Evolutionary conservation across 1,139 yeast species (phyloP), one percentile per base, ranked within the genome.

Genomic region (Pichia terricola): DNA sequence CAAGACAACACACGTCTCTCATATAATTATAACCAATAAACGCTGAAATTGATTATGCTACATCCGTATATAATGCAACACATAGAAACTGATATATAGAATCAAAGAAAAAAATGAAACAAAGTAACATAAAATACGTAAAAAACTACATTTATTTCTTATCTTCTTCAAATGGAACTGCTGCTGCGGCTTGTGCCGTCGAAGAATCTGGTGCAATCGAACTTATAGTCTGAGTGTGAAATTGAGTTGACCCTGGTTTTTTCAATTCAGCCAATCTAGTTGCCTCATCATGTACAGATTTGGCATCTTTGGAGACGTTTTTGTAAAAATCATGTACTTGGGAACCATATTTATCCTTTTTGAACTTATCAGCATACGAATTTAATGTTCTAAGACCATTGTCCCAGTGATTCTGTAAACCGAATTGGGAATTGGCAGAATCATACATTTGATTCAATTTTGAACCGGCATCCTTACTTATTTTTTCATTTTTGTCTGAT

Each of bases 261-360:
- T 79, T 75, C 58, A 80, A 59, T 41, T 75, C 79, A 27, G 82
- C 82, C 58, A 83, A 69, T 56, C 91, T 70, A 53, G 71, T 68
- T 33, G 94, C 94, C 62, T 83, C 91, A 45, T 68, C 70, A 62
- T 84, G 89, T 41, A 83, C 85, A 45, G 77, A 79, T 41, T 66
- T 65, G 3, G 73, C 83, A 52, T 80, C 84, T 47, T 68, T 67
- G 11, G 74, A 75, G 38, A 78, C 69, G 35, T 61, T 70, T 37
- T 70, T 61, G 64, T 79, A 76, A 62, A 73, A 77, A 11, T 62
- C 59, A 50, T 74, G 77, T 38, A 79, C 64, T 57, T 67, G 73
- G 35, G 71, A 59, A 7, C 84, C 85, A 43, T 72, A 55, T 42
- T 59, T 60, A 44, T 59, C 63, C 34, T 58, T 48, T 51, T 62